Evolutionary conservation across 1,284 basidiomycete genomes (phyloP).

Genomic region (Mycosarcoma mackinlayi): DNA sequence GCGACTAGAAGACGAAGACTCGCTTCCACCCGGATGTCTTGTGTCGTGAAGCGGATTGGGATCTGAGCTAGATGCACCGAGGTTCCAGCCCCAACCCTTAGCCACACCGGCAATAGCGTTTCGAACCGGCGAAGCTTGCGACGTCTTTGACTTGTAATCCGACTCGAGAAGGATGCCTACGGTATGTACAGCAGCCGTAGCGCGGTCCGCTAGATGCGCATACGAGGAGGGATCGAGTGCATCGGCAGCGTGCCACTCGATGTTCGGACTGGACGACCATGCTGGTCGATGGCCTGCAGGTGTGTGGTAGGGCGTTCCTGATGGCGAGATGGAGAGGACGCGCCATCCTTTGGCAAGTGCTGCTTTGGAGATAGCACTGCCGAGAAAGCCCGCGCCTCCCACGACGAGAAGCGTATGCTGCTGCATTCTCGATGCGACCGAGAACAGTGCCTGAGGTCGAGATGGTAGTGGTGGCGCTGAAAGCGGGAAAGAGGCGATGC

Average conservation of each 20-base stretch:
- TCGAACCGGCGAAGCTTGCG: constrained; percentile 22
- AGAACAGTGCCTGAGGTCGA: no score
- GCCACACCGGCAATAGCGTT: constrained; percentile 54
- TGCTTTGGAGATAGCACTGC: constrained; percentile 88
- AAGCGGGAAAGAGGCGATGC: not conserved
- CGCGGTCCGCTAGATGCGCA: constrained; percentile 75
- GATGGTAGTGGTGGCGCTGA: not conserved
- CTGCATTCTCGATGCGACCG: constrained; percentile 3
- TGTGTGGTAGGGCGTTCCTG: constrained; percentile 84
- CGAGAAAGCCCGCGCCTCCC: constrained; percentile 94
- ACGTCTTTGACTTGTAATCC: constrained; percentile 76
- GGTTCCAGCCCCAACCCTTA: constrained; percentile 68
- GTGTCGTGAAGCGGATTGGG: constrained; percentile 65
- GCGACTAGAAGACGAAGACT: not conserved
- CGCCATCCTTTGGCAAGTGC: constrained; percentile 84
- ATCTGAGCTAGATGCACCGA: constrained; percentile 37
- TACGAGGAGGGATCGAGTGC: constrained; percentile 83
- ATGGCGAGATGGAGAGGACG: constrained; percentile 89
- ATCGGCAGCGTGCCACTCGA: constrained; percentile 64
- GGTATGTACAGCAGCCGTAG: constrained; percentile 88
- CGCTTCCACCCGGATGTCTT: constrained; percentile 30
- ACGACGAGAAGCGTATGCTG: constrained; percentile 73
- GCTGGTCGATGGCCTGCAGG: constrained; percentile 88
- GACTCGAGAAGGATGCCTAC: constrained; percentile 90
- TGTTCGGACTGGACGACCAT: constrained; percentile 74